Conservation (phyloP, 345 rosid species). For the Bruguiera parviflora region DNA sequence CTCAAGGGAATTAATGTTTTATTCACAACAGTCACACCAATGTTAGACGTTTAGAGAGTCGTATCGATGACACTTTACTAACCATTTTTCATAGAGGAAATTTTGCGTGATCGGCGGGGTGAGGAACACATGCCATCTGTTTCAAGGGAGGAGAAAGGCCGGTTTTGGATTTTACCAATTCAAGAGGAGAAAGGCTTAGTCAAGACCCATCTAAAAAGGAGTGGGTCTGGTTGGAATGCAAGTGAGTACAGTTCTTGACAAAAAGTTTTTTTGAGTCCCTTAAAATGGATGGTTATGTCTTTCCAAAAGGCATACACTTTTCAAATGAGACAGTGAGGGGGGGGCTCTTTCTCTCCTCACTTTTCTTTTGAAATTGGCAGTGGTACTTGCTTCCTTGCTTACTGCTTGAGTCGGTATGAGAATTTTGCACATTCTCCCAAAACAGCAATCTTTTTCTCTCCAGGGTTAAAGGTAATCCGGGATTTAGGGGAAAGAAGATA, state of each 20-base stretch:
- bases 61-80: too few relatives aligned
- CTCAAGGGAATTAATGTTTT: too few relatives aligned
- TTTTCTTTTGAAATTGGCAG: background rate
- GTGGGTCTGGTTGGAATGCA: conserved; percentile 23
- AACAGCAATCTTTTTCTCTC: conserved; percentile 9
- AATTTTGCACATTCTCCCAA: conserved; percentile 39
- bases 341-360: conserved; percentile 8
- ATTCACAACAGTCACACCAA: too few relatives aligned
- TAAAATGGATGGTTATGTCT: conserved; percentile 11
- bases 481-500: conserved; percentile 54
- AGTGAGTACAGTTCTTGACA: conserved; percentile 3
- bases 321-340: background rate
- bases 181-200: conserved; percentile 20
- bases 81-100: too few relatives aligned
- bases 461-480: conserved; percentile 45
- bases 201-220: conserved; percentile 28
- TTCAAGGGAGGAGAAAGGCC: too few relatives aligned
- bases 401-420: conserved; percentile 14
- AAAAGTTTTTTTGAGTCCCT: conserved; percentile 14
- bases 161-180: conserved; percentile 15
- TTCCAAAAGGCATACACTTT: background rate
- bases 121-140: too few relatives aligned
- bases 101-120: too few relatives aligned
- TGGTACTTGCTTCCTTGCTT: background rate
- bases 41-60: too few relatives aligned